Conservation (phyloP, 2,329 filamentous ascomycete species). For the Cladosporium sp. region DNA sequence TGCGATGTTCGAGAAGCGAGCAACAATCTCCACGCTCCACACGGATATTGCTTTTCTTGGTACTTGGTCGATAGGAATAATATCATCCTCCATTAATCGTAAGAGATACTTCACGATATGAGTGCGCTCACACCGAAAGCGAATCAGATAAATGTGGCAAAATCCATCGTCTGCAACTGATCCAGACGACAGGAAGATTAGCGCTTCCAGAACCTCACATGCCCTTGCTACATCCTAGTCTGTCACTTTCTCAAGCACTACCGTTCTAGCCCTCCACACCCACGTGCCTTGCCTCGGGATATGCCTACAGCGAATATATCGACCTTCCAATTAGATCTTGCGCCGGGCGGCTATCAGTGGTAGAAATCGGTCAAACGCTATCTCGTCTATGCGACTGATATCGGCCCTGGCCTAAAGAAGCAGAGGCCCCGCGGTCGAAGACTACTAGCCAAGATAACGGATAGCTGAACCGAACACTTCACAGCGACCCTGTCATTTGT, state of each 20-base stretch:
- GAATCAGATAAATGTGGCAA: too few relatives aligned
- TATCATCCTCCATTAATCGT: too few relatives aligned
- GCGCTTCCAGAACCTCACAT: background rate
- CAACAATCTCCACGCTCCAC: too few relatives aligned
- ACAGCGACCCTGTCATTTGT: background rate
- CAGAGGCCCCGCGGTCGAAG: constrained; percentile 4
- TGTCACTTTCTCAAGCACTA: background rate
- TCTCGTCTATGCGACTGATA: background rate
- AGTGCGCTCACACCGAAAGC: too few relatives aligned
- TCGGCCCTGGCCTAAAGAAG: constrained; percentile 8
- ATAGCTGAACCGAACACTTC: constrained; percentile 3
- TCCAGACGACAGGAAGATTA: background rate
- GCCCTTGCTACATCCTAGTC: background rate
- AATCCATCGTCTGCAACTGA: background rate
- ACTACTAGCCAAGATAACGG: constrained; percentile 5
- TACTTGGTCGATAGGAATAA: too few relatives aligned
- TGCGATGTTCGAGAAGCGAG: background rate
- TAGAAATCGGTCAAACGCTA: constrained; percentile 3
- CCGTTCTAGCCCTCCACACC: constrained; percentile 8
- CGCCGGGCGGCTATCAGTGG: constrained; percentile 12
- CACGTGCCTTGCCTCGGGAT: constrained; percentile 4
- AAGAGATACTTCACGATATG: too few relatives aligned
- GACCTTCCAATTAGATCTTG: constrained; percentile 11
- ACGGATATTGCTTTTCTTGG: too few relatives aligned
- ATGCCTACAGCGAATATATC: background rate